Evolutionary conservation across 2,329 filamentous ascomycete genomes (phyloP), one percentile per base, ranked within the genome.

Genomic region (Rutstroemia sp.): DNA sequence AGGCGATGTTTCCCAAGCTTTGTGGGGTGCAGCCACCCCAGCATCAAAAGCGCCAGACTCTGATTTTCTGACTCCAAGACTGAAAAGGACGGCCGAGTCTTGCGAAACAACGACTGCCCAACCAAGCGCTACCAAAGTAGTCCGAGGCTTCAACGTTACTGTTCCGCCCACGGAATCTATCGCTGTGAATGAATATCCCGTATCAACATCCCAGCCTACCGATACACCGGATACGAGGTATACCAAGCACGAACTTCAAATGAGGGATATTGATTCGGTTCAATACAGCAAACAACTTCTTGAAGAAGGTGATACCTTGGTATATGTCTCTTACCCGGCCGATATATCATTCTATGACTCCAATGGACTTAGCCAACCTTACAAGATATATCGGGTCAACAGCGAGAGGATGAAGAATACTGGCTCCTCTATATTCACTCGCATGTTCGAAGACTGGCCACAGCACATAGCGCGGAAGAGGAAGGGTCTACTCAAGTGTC

Each of bases 331-430:
- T 16, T 64, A 60, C 17, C 60, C 65, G 1, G 71, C 74, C 34
- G 72, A 73, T 21, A 56, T 48, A 23, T 44, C 48, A 8, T 46
- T 59, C 2, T 60, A 61, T 38, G 58, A 65, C 45, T 19, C 72
- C 68, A 7, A 55, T 57, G 49, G 61, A 57, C 17, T 64, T 58
- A 2, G 60, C 52, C 9, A 60, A 60, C 34, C 17, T 21, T 27
- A 71, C 70, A 62, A 68, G 70, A 59, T 72, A 67, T 57, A 80
- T 54, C 72, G 71, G 2, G 74, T 80, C 54, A 69, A 74, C 56
- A 79, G 78, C 1, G 63, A 72, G 2, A 77, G 74, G 45, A 70
- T 83, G 4, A 67, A 75, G 5, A 70, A 66, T 1, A 76, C 77
- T 5, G 73, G 71, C 1, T 82, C 79, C 0, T 63, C 69, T 19